These are phyloP conservation scores for Mortierella sp. DNA, from an alignment of 371 early-diverging fungal species.

Conservation along the genomic window DNA sequence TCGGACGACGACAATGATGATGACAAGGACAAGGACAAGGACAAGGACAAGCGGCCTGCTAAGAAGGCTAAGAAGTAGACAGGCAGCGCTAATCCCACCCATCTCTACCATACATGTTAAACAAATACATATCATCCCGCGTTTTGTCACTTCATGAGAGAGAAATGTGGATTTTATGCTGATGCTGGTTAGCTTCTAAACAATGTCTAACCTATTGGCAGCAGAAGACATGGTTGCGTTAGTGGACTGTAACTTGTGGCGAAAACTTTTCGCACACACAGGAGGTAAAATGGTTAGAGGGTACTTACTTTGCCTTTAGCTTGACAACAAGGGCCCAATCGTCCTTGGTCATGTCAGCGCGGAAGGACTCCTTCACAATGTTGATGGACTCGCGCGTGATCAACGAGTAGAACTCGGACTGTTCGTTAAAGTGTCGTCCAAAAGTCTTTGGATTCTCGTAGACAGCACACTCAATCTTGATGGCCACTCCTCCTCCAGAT, in stretches of 20 bases:
- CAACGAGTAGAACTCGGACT: conserved; percentile 80
- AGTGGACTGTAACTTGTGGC: too few relatives aligned
- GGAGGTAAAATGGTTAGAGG: not conserved
- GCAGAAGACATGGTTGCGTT: too few relatives aligned
- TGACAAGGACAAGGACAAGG: conserved; percentile 4
- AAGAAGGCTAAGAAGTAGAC: conserved; percentile 40
- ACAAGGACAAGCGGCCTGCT: conserved; percentile 20
- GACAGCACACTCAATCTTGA: conserved; percentile 94
- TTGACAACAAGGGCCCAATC: conserved; percentile 92
- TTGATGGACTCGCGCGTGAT: conserved; percentile 97
- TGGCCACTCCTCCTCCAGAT: conserved; percentile 91
- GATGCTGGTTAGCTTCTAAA: not conserved
- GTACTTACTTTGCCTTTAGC: conserved; percentile 71
- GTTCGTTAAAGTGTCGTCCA: conserved; percentile 97
- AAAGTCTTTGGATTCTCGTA: conserved; percentile 92
- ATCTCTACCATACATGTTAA: too few relatives aligned
- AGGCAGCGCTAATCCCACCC: too few relatives aligned
- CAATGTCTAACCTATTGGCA: not conserved
- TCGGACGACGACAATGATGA: conserved; percentile 45
- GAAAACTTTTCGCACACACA: too few relatives aligned
- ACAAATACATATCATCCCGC: too few relatives aligned
- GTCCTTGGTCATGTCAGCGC: conserved; percentile 94
- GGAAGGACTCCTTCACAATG: conserved; percentile 96
- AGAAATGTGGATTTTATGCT: too few relatives aligned
- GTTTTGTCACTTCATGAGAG: too few relatives aligned